Percentiles rank a stretch among this genome's conserved stretches.
phyloP scores from a whole-genome alignment of 129 eudicot species.

The Calendula officinalis region DNA sequence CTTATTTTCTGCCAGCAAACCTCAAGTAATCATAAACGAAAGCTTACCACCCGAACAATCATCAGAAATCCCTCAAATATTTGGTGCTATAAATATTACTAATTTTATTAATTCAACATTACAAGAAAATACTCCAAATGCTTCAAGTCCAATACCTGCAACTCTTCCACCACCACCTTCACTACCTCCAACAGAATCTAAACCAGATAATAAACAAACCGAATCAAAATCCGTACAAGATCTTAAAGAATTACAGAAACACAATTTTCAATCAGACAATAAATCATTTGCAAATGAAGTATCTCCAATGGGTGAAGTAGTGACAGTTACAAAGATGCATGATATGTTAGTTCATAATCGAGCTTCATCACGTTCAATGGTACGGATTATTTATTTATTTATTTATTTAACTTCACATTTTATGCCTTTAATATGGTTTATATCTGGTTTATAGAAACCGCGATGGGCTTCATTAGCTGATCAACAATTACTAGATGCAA shows the following conservation, averaged over 20 bases:
- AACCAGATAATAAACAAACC: background rate
- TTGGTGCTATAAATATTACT: conserved; percentile 14
- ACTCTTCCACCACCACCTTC: conserved; percentile 28
- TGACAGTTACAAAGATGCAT: conserved; percentile 52
- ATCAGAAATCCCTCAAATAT: conserved; percentile 12
- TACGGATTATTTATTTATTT: conserved; percentile 26
- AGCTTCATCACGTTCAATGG: conserved; percentile 52
- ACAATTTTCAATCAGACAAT: background rate
- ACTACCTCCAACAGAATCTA: conserved; percentile 26
- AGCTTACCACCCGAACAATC: conserved; percentile 13
- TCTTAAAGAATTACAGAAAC: conserved; percentile 11
- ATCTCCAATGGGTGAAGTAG: conserved; percentile 33
- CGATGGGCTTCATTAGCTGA: conserved; percentile 67
- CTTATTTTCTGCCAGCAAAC: conserved; percentile 41
- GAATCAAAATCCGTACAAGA: conserved; percentile 12
- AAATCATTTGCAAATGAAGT: conserved; percentile 19
- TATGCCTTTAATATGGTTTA: background rate
- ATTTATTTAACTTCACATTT: background rate
- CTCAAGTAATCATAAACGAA: conserved; percentile 21
- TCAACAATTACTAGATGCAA: conserved; percentile 56
- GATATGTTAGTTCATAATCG: conserved; percentile 48
- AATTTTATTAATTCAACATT: conserved; percentile 24
- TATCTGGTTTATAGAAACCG: conserved; percentile 43
- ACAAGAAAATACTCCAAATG: conserved; percentile 17
- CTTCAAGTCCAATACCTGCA: conserved; percentile 15